Evolutionary conservation across 1,284 basidiomycete genomes (phyloP), one percentile per base, ranked within the genome.

Genomic region (Marasmius fiardii): DNA sequence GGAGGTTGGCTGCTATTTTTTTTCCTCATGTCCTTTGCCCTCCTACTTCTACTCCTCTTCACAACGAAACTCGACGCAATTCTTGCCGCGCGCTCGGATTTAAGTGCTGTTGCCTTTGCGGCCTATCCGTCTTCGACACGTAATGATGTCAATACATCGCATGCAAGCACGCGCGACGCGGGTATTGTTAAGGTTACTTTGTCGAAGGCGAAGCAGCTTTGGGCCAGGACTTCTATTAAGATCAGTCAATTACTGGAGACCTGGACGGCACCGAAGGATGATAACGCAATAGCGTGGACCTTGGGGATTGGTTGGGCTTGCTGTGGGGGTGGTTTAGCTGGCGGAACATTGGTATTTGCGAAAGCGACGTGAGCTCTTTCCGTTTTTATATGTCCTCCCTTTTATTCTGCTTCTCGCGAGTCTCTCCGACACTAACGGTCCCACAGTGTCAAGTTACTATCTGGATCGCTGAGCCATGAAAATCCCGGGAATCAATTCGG

Each of bases 251-350:
- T 76, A 62, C 71, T 96, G 47, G 93, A 95, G 66, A 63, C 69
- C 0, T 90, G 92, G 86, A 88, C 88, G 2, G 84, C 81, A 20
- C 76, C 86, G 4, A 87, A 91, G 59, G 86, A 90, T 61, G 94
- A 97, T 65, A 87, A 83, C 62, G 84, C 87, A 45, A 75, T 97
- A 47, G 86, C 86, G 3, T 96, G 93, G 90, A 86, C 92, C 14
- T 79, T 95, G 47, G 95, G 94, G 5, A 91, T 97, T 51, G 89
- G 88, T 0, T 98, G 94, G 94, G 90, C 92, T 1, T 93, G 92
- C 56, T 86, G 86, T 53, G 94, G 94, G 28, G 95, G 95, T 6
- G 86, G 91, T 33, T 75, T 98, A 31, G 93, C 93, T 1, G 95
- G 95, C 2, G 86, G 88, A 43, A 90, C 86, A 71, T 76, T 98